phyloP scores from a whole-genome alignment of 108 stramenopile species.

The Epithemia pelagica region DNA sequence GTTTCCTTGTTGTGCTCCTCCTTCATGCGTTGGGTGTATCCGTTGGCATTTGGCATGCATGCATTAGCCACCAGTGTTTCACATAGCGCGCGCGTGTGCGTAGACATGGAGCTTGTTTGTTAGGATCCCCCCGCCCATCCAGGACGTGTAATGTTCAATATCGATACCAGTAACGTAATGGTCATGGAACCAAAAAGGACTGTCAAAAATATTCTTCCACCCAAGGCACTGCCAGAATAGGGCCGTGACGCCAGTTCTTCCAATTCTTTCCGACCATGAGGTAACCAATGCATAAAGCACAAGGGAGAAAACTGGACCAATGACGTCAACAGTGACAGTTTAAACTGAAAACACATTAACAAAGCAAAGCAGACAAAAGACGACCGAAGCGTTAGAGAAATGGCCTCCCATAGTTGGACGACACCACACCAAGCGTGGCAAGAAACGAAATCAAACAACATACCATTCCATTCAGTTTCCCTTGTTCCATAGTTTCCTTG shows the following conservation, averaged over 20 bases:
- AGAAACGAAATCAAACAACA: not conserved
- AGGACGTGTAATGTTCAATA: slow-evolving; percentile 41
- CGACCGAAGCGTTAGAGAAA: not conserved
- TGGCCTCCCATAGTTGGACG: not conserved
- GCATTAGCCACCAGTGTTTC: no score
- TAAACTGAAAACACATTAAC: no score
- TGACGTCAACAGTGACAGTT: slow-evolving; percentile 61
- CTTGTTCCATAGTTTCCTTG: slow-evolving; percentile 50
- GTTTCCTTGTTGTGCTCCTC: not conserved
- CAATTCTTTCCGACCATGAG: slow-evolving; percentile 58
- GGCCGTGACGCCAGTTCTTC: slow-evolving; percentile 28
- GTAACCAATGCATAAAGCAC: slow-evolving; percentile 46
- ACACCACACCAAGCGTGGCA: not conserved
- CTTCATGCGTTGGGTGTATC: not conserved
- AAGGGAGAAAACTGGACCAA: slow-evolving; percentile 52
- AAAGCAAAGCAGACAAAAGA: no score
- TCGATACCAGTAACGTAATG: slow-evolving; percentile 50
- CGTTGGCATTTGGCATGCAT: no score
- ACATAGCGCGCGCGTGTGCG: no score
- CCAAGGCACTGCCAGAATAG: slow-evolving; percentile 49
- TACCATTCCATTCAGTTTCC: slow-evolving; percentile 33
- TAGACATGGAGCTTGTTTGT: no score
- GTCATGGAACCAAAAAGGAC: slow-evolving; percentile 52
- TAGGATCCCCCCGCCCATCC: slow-evolving; percentile 5
- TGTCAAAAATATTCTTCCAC: slow-evolving; percentile 53